Evolutionary conservation across 139 green algal genomes (phyloP), one percentile per base, ranked within the genome.

Genomic region (Dunaliella sp.): DNA sequence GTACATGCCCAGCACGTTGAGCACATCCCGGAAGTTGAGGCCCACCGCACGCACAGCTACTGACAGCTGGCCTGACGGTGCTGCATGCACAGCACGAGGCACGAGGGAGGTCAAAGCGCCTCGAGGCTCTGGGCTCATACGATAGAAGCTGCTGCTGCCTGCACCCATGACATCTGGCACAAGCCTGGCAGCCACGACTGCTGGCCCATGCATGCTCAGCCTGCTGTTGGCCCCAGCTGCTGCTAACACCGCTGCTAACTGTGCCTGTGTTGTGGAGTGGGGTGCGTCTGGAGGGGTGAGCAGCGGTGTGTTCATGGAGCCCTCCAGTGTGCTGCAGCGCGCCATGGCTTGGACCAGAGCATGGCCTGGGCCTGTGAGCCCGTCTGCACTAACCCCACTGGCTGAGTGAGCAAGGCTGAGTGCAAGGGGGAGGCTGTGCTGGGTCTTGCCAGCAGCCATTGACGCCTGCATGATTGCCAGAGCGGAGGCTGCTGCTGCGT

Each of bases 21-120:
- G 90, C 84, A 96, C 92, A 80, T 97, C 94, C 75, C 94, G 88
- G 93, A 97, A 98, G 88, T 98, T 98, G 75, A 98, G 85, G 1
- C 95, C 95, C 36, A 98, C 93, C 24, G 95, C 95, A 57, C 87
- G 89, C 16, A 98, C 94, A 16, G 86, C 81, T 38, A 98, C 65
- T 28, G 87, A 78, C 59, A 95, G 59, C 65, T 90, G 89, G 31
- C 83, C 91, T 0, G 48, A 7, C 76, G 76, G 34, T 72, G 76
- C 30, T 0, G 77, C 7, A 21, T 86, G 33, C 38, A 93, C 86
- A 32, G 87, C 33, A 22, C 37, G 24, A 0, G 92, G 90, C 38
- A 91, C 86, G 78, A 95, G 86, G 85, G 82, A 90, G 86, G 79
- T 86, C 32, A 95, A 86, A 0, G 90, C 58, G 33, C 92, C 90